A percentile compares a stretch with the other conserved stretches of the same genome.
These are phyloP conservation scores for Penicillium sp. DNA, from an alignment of 2,329 filamentous ascomycete species.

Conservation along the genomic window DNA sequence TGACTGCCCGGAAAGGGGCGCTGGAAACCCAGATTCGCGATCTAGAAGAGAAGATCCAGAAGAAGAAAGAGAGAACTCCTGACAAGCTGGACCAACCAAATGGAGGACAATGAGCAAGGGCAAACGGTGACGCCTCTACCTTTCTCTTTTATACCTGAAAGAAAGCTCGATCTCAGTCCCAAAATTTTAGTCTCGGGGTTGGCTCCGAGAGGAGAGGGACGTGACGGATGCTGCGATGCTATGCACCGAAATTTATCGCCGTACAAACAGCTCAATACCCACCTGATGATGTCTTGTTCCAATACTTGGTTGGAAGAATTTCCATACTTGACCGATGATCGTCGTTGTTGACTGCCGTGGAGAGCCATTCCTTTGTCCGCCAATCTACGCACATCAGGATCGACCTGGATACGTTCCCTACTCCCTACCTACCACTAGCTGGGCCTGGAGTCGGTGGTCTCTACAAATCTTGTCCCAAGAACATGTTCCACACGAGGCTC, in stretches of 20 bases:
- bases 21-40: slow-evolving; percentile 63
- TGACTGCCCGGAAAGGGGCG: slow-evolving; percentile 56
- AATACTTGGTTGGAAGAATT: not conserved
- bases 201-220: no score
- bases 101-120: slow-evolving; percentile 19
- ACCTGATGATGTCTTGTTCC: not conserved
- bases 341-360: no score
- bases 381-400: no score
- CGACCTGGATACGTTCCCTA: no score
- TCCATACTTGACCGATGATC: no score
- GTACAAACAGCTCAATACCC: not conserved
- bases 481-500: no score
- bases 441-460: not conserved
- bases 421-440: not conserved
- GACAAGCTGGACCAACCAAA: slow-evolving; percentile 29
- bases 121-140: no score
- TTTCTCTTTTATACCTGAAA: not conserved
- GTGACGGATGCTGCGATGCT: not conserved
- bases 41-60: slow-evolving; percentile 48
- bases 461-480: no score
- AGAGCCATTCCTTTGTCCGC: not conserved
- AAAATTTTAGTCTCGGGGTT: not conserved
- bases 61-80: slow-evolving; percentile 43
- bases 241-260: not conserved
- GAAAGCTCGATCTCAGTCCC: not conserved